Conservation (phyloP, 306 rosid genomes). For the Sesbania bispinosa region DNA sequence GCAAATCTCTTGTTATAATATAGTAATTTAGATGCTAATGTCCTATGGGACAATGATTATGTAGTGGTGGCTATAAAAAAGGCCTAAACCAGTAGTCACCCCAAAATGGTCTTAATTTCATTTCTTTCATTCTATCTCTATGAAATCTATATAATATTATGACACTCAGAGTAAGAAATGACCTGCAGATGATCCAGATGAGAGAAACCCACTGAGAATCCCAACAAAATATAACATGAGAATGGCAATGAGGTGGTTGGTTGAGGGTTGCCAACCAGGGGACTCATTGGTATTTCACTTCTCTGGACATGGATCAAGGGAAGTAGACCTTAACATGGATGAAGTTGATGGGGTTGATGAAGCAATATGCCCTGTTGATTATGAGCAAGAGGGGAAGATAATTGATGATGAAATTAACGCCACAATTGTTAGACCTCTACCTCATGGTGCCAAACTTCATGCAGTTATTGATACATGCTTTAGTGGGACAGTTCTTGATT, state of each 20-base stretch:
- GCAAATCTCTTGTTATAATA: too few relatives aligned
- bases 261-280: slow-evolving; percentile 47
- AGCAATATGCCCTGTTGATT: slow-evolving; percentile 64
- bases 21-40: too few relatives aligned
- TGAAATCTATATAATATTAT: neutral
- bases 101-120: neutral
- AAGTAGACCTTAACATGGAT: slow-evolving; percentile 36
- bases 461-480: slow-evolving; percentile 59
- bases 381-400: slow-evolving; percentile 43
- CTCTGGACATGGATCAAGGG: slow-evolving; percentile 61
- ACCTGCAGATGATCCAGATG: slow-evolving; percentile 42
- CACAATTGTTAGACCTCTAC: slow-evolving; percentile 59
- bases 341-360: slow-evolving; percentile 63
- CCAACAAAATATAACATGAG: slow-evolving; percentile 57
- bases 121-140: neutral
- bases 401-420: too few relatives aligned
- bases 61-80: too few relatives aligned
- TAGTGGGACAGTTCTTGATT: slow-evolving; percentile 61
- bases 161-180: neutral
- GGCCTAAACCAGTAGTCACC: neutral
- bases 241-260: too few relatives aligned
- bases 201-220: slow-evolving; percentile 40
- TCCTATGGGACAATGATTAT: too few relatives aligned
- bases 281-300: slow-evolving; percentile 60
- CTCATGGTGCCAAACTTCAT: slow-evolving; percentile 56